Base-by-base conservation (phyloP, 768 basidiomycete species). In the Bullera alba region DNA sequence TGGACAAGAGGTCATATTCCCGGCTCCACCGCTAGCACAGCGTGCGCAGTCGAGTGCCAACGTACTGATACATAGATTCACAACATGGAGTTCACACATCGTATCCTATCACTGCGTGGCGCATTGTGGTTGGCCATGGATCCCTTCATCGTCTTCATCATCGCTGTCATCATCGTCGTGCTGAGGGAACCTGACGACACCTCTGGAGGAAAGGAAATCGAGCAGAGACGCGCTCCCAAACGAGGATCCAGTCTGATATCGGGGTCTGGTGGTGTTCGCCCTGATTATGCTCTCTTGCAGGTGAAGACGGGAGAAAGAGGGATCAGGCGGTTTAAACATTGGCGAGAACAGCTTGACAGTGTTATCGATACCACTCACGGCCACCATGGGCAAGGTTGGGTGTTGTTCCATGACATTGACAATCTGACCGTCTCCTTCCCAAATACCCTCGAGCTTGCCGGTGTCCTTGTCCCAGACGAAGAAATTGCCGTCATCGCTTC, bases 381-480 rank as follows among this genome's bases (percentile, higher is more conserved):
- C 87, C n/a, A 89, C 68, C 19, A 92, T 72, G 0, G 89, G 88
- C 15, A 90, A 73, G 36, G 80, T 77, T 0, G 89, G 77, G 58
- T 92, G 87, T 0, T 81, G 81, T 71, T 91, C 88, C 46, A 93
- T 80, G n/a, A 73, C 69, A 66, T 92, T 93, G 15, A 91, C 89
- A 2, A 90, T 80, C 44, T 74, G 78, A 21, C 79, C 77, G 59
- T 93, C 89, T 29, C 88, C 89, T 75, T 91, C 86, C 58, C 86
- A 82, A 38, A 93, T 81, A 14, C 84, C 86, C 47, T 81, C 79
- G 8, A 91, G 70, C 12, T 70, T 70, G 0, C 81, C 83, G 15
- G 78, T 78, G 16, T 73, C 69, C 64, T 91, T 91, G 53, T 80
- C 76, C 89, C 89, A 93, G 14, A 91, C 76, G 67, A 93, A 93